phyloP scores from a whole-genome alignment of 257 asterid genomes.

The Anisodus acutangulus region DNA sequence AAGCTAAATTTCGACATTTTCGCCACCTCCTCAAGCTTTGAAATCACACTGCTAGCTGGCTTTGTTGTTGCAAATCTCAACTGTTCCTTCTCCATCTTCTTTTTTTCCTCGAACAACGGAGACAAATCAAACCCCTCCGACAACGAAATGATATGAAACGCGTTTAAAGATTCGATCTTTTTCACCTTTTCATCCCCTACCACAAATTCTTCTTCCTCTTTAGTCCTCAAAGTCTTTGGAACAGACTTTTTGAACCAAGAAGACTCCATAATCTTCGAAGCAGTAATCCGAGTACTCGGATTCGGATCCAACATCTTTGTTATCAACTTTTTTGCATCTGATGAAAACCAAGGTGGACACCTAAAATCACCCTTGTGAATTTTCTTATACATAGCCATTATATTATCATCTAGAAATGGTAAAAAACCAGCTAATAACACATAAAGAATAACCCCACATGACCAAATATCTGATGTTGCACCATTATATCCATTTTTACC shows the following conservation, averaged over 20 bases:
- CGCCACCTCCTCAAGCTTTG: slow-evolving; percentile 70
- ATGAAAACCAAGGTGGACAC: slow-evolving; percentile 75
- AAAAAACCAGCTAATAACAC: slow-evolving; percentile 63
- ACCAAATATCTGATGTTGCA: slow-evolving; percentile 68
- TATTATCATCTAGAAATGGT: slow-evolving; percentile 71
- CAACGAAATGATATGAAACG: slow-evolving; percentile 67
- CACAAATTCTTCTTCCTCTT: slow-evolving; percentile 43
- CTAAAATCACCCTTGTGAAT: slow-evolving; percentile 66
- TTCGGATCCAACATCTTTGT: slow-evolving; percentile 69
- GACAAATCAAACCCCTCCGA: slow-evolving; percentile 69
- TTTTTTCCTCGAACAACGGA: slow-evolving; percentile 61
- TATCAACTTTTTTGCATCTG: slow-evolving; percentile 56
- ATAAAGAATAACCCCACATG: slow-evolving; percentile 69
- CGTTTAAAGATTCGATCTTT: slow-evolving; percentile 55
- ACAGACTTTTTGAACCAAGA: slow-evolving; percentile 61
- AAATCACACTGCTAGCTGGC: slow-evolving; percentile 71
- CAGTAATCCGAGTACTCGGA: slow-evolving; percentile 52
- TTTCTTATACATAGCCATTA: slow-evolving; percentile 57
- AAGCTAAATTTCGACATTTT: slow-evolving; percentile 60
- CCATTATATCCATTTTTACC: slow-evolving; percentile 73
- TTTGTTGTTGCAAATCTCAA: slow-evolving; percentile 64
- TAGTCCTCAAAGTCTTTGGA: slow-evolving; percentile 24
- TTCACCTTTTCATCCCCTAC: slow-evolving; percentile 38
- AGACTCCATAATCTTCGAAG: slow-evolving; percentile 59
- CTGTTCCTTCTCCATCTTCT: slow-evolving; percentile 53